Conservation (phyloP, 1,139 yeast genomes). For the Geotrichum carabidarum region DNA sequence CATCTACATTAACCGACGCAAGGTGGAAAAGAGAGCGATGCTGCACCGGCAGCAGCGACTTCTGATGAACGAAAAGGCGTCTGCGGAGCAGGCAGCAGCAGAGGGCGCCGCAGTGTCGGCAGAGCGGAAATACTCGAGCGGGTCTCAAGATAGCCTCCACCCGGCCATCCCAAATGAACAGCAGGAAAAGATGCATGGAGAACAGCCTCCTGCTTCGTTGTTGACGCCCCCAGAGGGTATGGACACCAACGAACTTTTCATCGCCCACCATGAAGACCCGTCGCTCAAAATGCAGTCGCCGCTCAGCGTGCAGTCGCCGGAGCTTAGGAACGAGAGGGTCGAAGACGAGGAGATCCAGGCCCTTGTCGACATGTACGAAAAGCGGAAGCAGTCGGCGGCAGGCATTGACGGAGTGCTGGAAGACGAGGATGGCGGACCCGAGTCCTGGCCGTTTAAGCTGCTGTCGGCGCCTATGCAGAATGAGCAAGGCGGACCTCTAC, state of each 20-base stretch:
- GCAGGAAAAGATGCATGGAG: too few species aligned
- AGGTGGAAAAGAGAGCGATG: conserved; percentile 21
- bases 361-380: neutral
- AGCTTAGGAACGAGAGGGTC: neutral
- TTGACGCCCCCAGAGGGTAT: conserved; percentile 1
- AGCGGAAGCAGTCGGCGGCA: neutral
- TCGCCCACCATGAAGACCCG: neutral
- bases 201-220: too few species aligned
- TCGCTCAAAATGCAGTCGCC: too few species aligned
- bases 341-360: conserved; percentile 7
- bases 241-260: neutral
- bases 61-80: conserved; percentile 5
- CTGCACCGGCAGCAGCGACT: conserved; percentile 9
- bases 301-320: neutral
- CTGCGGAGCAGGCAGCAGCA: neutral
- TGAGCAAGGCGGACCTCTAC: conserved; percentile 23
- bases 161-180: too few species aligned
- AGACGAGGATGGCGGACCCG: neutral
- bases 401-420: neutral
- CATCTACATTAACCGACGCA: conserved; percentile 29
- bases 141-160: too few species aligned
- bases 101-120: neutral
- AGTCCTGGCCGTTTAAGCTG: conserved; percentile 17
- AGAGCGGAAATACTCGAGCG: neutral
- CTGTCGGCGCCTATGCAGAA: conserved; percentile 6